A percentile compares a stretch with the other conserved stretches of the same genome.
Conservation (phyloP, 2,329 filamentous ascomycete genomes). For the Botrytis hyacinthi region DNA sequence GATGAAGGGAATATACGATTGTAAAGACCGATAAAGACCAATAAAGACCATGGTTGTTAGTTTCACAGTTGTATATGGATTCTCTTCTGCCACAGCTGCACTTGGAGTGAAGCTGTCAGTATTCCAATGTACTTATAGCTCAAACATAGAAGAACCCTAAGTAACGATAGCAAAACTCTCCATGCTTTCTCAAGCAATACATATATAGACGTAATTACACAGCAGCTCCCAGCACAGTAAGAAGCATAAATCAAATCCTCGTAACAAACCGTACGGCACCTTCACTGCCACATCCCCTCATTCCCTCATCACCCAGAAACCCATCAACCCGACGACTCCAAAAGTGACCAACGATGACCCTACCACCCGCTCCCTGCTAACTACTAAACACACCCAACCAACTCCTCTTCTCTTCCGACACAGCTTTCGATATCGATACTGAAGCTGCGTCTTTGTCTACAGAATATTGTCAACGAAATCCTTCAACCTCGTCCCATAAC, state of each 20-base stretch:
- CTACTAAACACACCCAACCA: conserved; percentile 53
- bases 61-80: conserved; percentile 23
- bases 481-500: conserved; percentile 47
- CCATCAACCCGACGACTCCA: background rate
- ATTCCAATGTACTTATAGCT: conserved; percentile 41
- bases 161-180: conserved; percentile 51
- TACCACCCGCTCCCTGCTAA: conserved; percentile 63
- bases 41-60: conserved; percentile 30
- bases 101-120: background rate
- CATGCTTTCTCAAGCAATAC: conserved; percentile 60
- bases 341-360: conserved; percentile 58
- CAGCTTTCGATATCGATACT: conserved; percentile 59
- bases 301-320: no score
- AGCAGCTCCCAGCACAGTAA: conserved; percentile 48
- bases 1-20: conserved; percentile 32
- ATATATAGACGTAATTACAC: conserved; percentile 65
- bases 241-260: conserved; percentile 48
- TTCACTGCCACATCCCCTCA: background rate
- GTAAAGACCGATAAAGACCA: conserved; percentile 26
- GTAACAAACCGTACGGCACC: conserved; percentile 49
- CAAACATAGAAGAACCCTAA: conserved; percentile 56
- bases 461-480: conserved; percentile 65
- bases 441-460: conserved; percentile 49
- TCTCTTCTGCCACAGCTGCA: background rate
- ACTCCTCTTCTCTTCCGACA: conserved; percentile 63